phyloP scores from a whole-genome alignment of 495 filamentous ascomycete species.

The Parmelia sp. region DNA sequence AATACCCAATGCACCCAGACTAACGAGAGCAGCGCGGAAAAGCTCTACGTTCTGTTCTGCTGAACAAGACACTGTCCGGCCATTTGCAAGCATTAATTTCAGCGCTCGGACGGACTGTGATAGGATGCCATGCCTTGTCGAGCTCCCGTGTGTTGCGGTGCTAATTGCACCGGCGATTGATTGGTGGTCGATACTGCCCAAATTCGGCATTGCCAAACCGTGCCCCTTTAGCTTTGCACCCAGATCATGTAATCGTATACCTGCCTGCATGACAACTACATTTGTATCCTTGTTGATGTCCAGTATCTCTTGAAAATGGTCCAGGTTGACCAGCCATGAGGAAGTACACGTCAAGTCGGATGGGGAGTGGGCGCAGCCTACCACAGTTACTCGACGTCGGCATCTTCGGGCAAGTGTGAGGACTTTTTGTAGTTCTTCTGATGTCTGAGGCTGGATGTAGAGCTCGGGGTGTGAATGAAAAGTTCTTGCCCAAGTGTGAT shows the following conservation, averaged over 20 bases:
- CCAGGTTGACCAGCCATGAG: slow-evolving; percentile 90
- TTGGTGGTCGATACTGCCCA: slow-evolving; percentile 93
- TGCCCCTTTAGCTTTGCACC: slow-evolving; percentile 59
- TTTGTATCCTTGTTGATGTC: slow-evolving; percentile 56
- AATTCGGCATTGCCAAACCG: slow-evolving; percentile 75
- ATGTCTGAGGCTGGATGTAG: slow-evolving; percentile 72
- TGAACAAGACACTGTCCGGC: slow-evolving; percentile 68
- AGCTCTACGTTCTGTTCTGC: slow-evolving; percentile 62
- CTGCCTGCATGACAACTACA: slow-evolving; percentile 70
- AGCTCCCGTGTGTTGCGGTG: slow-evolving; percentile 89
- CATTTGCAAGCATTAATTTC: slow-evolving; percentile 77
- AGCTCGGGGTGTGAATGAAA: slow-evolving; percentile 82
- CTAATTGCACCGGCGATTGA: slow-evolving; percentile 87
- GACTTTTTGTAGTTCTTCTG: slow-evolving; percentile 75
- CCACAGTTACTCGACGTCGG: slow-evolving; percentile 69
- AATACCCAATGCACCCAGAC: slow-evolving; percentile 83
- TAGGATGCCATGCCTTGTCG: slow-evolving; percentile 73
- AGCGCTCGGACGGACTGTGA: slow-evolving; percentile 66
- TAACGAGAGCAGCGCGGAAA: slow-evolving; percentile 82
- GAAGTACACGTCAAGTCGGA: slow-evolving; percentile 90
- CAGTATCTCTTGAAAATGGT: slow-evolving; percentile 68
- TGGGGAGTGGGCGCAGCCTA: slow-evolving; percentile 86
- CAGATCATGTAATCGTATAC: slow-evolving; percentile 71
- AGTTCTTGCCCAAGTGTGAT: slow-evolving; percentile 96
- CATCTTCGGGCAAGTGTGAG: slow-evolving; percentile 74